Base-by-base conservation (phyloP, 306 rosid genomes). In the Cucurbita moschata region DNA sequence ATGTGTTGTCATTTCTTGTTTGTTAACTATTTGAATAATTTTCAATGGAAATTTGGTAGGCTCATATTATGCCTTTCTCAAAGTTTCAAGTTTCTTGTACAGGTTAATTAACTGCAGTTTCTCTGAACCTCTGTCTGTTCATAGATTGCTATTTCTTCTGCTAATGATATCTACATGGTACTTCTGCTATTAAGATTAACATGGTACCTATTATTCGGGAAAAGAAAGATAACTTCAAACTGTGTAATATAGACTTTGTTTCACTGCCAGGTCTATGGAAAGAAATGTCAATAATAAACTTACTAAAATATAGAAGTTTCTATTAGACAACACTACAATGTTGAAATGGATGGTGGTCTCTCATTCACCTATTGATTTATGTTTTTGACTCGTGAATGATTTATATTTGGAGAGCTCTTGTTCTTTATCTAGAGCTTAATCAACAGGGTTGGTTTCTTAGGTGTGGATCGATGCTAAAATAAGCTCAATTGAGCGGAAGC, bases 401-500 rank as follows among this genome's bases (percentile, higher is more conserved):
- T 12, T 59, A 23, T 74, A 66, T 66, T 44, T 66, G 72, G 54
- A 66, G 53, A 19, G 44, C 53, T 43, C 72, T 68, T 47, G 73
- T 68, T 68, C 57, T 68, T 47, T 68, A 5, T 68, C 57, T 68
- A 57, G 73, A 74, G 65, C 75, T 75, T 73, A 37, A 78, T 57
- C 11, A 57, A 47, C 40, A 43, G 38, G 65, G 46, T 73, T 38
- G 60, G 61, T 70, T 76, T 68, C 56, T 44, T 43, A 93, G 98
- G 90, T 81, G 18, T 86, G 90, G 94, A 14, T 59, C 19, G 98
- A 93, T 87, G 97, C 90, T 73, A 86, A 79, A 88, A 87, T 93
- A 81, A 88, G 90, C 71, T 93, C 97, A 38, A 81, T 93, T 4
- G 88, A 87, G 79, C 85, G 98, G 82, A 88, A 77, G 79, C 94